Evolutionary conservation across 768 basidiomycete genomes (phyloP).

Genomic region (Tricholoma sp.): DNA sequence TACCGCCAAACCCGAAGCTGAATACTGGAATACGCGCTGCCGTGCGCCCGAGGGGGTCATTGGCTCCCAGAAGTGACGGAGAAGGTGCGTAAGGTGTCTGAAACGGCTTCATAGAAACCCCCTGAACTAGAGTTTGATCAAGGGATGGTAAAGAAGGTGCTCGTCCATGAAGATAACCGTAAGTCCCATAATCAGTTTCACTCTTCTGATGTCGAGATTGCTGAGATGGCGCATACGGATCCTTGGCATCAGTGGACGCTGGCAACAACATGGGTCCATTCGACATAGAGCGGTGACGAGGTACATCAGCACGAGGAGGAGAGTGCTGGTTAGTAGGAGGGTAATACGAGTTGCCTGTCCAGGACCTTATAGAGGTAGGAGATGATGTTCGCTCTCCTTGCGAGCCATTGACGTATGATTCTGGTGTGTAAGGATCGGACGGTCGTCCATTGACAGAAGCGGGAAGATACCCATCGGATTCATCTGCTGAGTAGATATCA

Average conservation of each 20-base stretch:
- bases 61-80: conserved; percentile 74
- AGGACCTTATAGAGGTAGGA: conserved; percentile 17
- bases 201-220: conserved; percentile 17
- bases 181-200: conserved; percentile 21
- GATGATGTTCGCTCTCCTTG: conserved; percentile 25
- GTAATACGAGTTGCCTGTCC: conserved; percentile 20
- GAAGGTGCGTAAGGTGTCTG: conserved; percentile 76
- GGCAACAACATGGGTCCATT: conserved; percentile 37
- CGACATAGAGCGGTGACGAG: conserved; percentile 38
- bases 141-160: conserved; percentile 8
- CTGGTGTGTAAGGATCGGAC: conserved; percentile 34
- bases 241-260: conserved; percentile 26
- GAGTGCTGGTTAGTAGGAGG: conserved; percentile 10
- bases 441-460: conserved; percentile 4
- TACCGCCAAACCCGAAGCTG: conserved; percentile 93
- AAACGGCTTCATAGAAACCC: conserved; percentile 31
- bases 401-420: conserved; percentile 19
- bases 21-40: conserved; percentile 72
- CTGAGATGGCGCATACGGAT: conserved; percentile 29
- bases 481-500: conserved; percentile 1
- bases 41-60: conserved; percentile 76
- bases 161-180: conserved; percentile 17
- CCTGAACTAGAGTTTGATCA: conserved; percentile 23
- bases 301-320: conserved; percentile 13
- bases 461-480: conserved; percentile 5